Percentiles rank a stretch among this genome's conserved stretches.
phyloP scores from a whole-genome alignment of 345 rosid genomes.

The Pugionium cornutum region DNA sequence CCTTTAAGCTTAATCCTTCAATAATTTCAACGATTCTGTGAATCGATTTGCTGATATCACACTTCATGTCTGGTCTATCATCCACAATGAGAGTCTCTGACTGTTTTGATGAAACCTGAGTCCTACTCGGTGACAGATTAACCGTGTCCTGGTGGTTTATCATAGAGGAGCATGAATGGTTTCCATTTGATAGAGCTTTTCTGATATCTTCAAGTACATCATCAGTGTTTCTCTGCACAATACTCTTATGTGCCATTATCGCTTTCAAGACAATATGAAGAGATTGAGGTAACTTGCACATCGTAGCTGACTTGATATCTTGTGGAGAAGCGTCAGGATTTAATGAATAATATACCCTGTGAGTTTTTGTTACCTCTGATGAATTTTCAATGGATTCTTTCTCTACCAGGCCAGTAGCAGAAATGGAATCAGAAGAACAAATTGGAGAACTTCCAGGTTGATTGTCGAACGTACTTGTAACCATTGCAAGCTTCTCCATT shows the following conservation, averaged over 20 bases:
- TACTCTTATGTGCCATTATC: conserved; percentile 50
- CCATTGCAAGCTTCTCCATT: conserved; percentile 83
- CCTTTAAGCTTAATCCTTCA: conserved; percentile 62
- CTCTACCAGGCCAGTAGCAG: conserved; percentile 40
- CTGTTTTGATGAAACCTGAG: conserved; percentile 36
- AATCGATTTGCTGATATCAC: conserved; percentile 58
- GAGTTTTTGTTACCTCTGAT: conserved; percentile 44
- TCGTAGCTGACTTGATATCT: conserved; percentile 36
- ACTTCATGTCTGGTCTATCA: conserved; percentile 35
- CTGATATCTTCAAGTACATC: conserved; percentile 63
- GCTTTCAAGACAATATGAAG: conserved; percentile 52
- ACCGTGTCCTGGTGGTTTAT: conserved; percentile 24
- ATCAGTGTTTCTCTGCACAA: conserved; percentile 44
- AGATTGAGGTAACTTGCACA: conserved; percentile 44
- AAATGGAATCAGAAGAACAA: conserved; percentile 37
- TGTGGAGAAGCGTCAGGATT: conserved; percentile 29
- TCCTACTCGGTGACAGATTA: conserved; percentile 22
- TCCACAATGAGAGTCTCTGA: conserved; percentile 27
- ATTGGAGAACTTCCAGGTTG: conserved; percentile 44
- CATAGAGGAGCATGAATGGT: conserved; percentile 20
- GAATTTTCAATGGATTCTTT: conserved; percentile 39
- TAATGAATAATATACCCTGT: conserved; percentile 35
- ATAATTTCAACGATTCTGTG: conserved; percentile 63
- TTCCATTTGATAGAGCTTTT: conserved; percentile 47
- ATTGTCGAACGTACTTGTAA: conserved; percentile 47